Conservation (phyloP, 2,329 filamentous ascomycete genomes). For the Aspergillus neotritici region DNA sequence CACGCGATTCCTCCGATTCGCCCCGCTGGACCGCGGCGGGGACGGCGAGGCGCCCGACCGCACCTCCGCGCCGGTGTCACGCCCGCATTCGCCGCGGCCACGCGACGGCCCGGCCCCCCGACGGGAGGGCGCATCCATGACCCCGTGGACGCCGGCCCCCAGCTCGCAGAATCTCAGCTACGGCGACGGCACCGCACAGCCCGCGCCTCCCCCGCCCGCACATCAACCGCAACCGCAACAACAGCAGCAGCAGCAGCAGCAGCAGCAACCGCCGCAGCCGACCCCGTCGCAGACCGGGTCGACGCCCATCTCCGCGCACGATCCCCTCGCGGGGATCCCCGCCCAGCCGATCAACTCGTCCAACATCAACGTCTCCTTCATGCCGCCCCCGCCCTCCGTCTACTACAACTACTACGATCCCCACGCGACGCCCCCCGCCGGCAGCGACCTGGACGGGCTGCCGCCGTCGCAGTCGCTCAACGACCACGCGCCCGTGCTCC, state of each 20-base stretch:
- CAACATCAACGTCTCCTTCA: conserved; percentile 43
- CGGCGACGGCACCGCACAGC: conserved; percentile 21
- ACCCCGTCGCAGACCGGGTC: conserved; percentile 7
- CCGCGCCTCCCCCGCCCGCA: too few relatives aligned
- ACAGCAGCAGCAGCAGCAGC: too few relatives aligned
- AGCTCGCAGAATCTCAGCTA: conserved; percentile 18
- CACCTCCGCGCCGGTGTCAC: conserved; percentile 29
- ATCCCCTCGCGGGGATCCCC: conserved; percentile 41
- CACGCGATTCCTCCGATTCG: conserved; percentile 53
- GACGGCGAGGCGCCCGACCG: conserved; percentile 36
- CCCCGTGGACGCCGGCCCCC: conserved; percentile 24
- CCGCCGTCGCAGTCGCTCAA: conserved; percentile 27
- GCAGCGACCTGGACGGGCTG: conserved; percentile 23
- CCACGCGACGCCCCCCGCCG: conserved; percentile 28
- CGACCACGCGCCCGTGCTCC: conserved; percentile 28
- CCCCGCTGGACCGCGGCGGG: conserved; percentile 45
- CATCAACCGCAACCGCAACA: too few relatives aligned
- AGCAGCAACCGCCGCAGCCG: too few relatives aligned
- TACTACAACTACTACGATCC: conserved; percentile 42
- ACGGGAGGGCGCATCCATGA: conserved; percentile 19
- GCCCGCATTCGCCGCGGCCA: conserved; percentile 33
- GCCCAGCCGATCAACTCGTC: conserved; percentile 42
- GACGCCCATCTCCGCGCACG: conserved; percentile 27
- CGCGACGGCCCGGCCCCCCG: conserved; percentile 24
- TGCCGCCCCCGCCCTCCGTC: conserved; percentile 43